Percentiles rank a stretch among this genome's conserved stretches.
Conservation (phyloP, 2,329 filamentous ascomycete genomes). For the Penicillium sp. region DNA sequence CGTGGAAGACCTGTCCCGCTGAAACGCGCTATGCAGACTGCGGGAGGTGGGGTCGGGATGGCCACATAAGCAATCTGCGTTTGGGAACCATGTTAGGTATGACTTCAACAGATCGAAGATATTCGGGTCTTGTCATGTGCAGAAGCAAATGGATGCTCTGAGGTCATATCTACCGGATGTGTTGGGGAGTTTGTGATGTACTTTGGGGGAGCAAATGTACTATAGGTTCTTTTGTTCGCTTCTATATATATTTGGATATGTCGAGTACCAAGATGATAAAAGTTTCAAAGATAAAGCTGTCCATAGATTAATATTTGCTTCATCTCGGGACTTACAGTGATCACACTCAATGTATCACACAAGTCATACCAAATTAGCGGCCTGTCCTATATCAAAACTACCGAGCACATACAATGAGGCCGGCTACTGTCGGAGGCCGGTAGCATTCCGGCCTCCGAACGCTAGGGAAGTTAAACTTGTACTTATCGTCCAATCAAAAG, state of each 20-base stretch:
- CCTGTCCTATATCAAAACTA: neutral
- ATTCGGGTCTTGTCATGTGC: slow-evolving; percentile 13
- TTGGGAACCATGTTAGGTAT: slow-evolving; percentile 18
- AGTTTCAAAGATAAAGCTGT: neutral
- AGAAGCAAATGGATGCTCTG: slow-evolving; percentile 20
- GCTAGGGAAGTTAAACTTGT: slow-evolving; percentile 26
- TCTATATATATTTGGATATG: neutral
- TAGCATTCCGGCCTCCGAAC: slow-evolving; percentile 42
- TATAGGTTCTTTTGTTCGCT: neutral
- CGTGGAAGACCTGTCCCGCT: slow-evolving; percentile 15
- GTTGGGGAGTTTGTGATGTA: slow-evolving; percentile 13
- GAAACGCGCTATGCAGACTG: slow-evolving; percentile 12
- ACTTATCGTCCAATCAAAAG: slow-evolving; percentile 24
- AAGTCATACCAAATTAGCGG: neutral
- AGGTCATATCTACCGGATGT: slow-evolving; percentile 11
- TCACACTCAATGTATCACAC: neutral
- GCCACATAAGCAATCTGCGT: slow-evolving; percentile 21
- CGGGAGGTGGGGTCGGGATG: slow-evolving; percentile 10
- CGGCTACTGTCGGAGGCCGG: slow-evolving; percentile 42
- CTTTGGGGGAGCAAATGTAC: neutral
- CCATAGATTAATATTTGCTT: neutral
- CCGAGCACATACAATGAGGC: slow-evolving; percentile 5
- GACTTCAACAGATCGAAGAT: slow-evolving; percentile 16
- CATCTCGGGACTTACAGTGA: neutral
- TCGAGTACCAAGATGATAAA: neutral